Percentiles rank a stretch among this genome's conserved stretches.
Evolutionary conservation across 2,329 filamentous ascomycete species (phyloP).

Genomic region (Fusarium xylarioides): DNA sequence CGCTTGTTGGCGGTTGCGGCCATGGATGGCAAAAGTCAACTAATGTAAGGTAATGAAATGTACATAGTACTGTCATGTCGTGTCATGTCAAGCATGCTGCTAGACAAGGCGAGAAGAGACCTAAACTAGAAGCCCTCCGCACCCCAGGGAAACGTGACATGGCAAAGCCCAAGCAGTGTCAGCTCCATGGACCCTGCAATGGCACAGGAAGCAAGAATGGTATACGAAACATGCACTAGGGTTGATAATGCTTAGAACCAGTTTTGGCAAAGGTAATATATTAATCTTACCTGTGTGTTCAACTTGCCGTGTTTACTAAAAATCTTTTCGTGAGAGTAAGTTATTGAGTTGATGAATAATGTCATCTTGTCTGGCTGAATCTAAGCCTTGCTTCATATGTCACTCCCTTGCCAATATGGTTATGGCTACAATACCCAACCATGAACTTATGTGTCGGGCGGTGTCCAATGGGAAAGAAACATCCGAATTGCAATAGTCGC

Average conservation of each 20-base stretch:
- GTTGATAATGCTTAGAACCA: constrained; percentile 1
- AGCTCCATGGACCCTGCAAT: constrained; percentile 15
- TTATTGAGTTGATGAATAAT: constrained; percentile 2
- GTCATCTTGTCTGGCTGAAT: background rate
- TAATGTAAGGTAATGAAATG: background rate
- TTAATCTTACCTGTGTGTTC: background rate
- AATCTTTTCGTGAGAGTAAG: background rate
- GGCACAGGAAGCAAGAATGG: constrained; percentile 21
- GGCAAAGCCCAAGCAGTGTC: background rate
- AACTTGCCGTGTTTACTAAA: background rate
- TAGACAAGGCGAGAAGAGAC: constrained; percentile 9
- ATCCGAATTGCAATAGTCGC: background rate
- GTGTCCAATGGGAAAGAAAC: constrained; percentile 25
- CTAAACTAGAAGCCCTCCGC: background rate
- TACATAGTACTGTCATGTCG: background rate
- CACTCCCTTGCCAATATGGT: constrained; percentile 15
- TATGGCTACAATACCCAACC: background rate
- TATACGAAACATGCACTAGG: constrained; percentile 24
- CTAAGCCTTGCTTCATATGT: constrained; percentile 7
- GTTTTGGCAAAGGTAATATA: background rate
- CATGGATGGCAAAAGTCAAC: background rate
- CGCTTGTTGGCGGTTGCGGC: constrained; percentile 1
- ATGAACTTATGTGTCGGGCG: background rate
- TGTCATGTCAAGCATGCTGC: background rate
- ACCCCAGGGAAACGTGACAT: constrained; percentile 9